Evolutionary conservation across 768 basidiomycete species (phyloP).

Genomic region (Mycena maculata): DNA sequence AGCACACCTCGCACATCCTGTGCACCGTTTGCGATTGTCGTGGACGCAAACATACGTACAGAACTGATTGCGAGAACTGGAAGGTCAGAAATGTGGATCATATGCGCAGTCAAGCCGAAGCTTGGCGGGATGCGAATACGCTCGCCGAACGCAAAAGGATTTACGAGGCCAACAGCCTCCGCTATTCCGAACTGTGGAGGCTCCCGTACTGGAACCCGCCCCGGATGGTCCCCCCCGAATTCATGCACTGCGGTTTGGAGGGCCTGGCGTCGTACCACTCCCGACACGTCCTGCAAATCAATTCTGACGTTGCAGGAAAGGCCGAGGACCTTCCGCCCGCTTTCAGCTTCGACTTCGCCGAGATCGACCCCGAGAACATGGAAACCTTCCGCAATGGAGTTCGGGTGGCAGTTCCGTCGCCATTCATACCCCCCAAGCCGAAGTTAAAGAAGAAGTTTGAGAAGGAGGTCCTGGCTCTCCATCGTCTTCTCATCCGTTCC

Average conservation of each 20-base stretch:
- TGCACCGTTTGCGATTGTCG: slow-evolving; percentile 40
- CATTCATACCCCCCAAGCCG: not conserved
- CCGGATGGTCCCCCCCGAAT: slow-evolving; percentile 38
- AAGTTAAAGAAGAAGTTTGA: too few relatives aligned
- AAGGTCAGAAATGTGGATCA: slow-evolving; percentile 1
- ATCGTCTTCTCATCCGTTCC: not conserved
- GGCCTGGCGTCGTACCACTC: slow-evolving; percentile 34
- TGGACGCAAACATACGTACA: slow-evolving; percentile 14
- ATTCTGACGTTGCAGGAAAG: not conserved
- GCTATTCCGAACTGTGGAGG: slow-evolving; percentile 38
- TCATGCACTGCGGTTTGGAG: slow-evolving; percentile 45
- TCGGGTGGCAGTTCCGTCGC: not conserved
- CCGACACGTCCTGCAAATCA: slow-evolving; percentile 26
- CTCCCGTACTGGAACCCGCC: slow-evolving; percentile 45
- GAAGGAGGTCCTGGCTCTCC: not conserved
- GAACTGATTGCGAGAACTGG: slow-evolving; percentile 28
- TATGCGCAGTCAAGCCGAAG: slow-evolving; percentile 27
- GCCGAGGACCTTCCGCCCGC: not conserved
- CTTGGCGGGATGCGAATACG: slow-evolving; percentile 16
- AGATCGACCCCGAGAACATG: not conserved
- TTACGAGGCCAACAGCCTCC: slow-evolving; percentile 31
- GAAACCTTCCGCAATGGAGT: too few relatives aligned
- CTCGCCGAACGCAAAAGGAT: slow-evolving; percentile 24
- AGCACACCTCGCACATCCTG: slow-evolving; percentile 32
- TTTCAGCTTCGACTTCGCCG: not conserved